Percentiles rank a stretch among this genome's conserved stretches.
phyloP scores from a whole-genome alignment of 768 basidiomycete genomes.

The Tricholoma hemisulphureum region DNA sequence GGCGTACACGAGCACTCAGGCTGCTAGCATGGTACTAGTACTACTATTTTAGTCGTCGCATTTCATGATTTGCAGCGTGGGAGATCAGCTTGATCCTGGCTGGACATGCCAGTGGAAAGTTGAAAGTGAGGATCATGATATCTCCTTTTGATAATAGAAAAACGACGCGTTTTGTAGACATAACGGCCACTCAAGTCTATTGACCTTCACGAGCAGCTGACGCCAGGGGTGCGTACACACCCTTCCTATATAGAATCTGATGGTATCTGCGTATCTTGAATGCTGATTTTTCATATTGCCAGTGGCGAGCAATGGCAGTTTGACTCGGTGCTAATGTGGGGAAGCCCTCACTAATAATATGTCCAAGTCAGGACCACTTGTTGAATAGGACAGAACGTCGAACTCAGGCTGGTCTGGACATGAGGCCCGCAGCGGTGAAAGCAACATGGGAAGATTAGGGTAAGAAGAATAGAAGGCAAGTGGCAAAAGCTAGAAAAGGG shows the following conservation, averaged over 20 bases:
- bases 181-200: no score
- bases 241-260: background rate
- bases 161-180: no score
- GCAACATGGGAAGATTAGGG: background rate
- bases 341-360: background rate
- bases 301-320: background rate
- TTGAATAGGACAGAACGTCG: background rate
- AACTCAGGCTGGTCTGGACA: background rate
- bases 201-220: background rate
- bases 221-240: background rate
- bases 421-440: background rate
- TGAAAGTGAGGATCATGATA: background rate
- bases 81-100: background rate
- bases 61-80: background rate
- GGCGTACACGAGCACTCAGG: no score
- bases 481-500: background rate
- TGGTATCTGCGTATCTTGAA: background rate
- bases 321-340: no score
- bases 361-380: background rate
- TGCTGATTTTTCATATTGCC: background rate
- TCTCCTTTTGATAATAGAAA: background rate
- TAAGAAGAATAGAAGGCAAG: slow-evolving; percentile 2
- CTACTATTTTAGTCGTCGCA: no score
- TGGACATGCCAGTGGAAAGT: background rate
- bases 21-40: no score